Conservation (phyloP, 805 yeast genomes). For the Lachancea nothofagi region DNA sequence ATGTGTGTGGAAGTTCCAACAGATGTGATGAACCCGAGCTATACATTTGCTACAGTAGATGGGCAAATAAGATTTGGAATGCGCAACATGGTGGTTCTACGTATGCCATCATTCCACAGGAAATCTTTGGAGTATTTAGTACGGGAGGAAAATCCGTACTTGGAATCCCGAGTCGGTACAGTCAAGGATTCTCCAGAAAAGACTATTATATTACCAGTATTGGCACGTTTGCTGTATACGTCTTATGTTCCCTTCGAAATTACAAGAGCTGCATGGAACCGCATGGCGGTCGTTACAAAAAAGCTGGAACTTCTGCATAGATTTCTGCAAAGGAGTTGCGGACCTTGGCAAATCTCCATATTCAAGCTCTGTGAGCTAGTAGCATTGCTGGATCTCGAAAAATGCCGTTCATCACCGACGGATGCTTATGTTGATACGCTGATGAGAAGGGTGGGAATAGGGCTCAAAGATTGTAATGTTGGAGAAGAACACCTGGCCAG, state of each 20-base stretch:
- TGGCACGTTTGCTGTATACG: conserved; percentile 32
- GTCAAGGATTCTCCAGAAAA: conserved; percentile 23
- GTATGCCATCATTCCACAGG: conserved; percentile 44
- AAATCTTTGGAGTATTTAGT: conserved; percentile 12
- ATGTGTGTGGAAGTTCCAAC: conserved; percentile 52
- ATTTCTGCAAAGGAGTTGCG: conserved; percentile 36
- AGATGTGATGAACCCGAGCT: conserved; percentile 45
- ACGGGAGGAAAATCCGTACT: conserved; percentile 20
- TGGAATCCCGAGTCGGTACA: conserved; percentile 25
- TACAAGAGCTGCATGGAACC: conserved; percentile 38
- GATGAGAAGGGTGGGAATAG: conserved; percentile 17
- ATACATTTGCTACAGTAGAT: conserved; percentile 48
- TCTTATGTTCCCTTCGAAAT: conserved; percentile 34
- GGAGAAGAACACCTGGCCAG: conserved; percentile 15
- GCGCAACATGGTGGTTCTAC: conserved; percentile 39
- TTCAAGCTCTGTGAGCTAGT: conserved; percentile 36
- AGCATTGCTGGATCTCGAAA: conserved; percentile 29
- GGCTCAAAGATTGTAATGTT: conserved; percentile 14
- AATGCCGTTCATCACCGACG: conserved; percentile 17
- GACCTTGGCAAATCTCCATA: conserved; percentile 39
- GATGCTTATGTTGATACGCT: conserved; percentile 25
- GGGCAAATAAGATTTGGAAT: conserved; percentile 53
- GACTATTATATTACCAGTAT: conserved; percentile 30
- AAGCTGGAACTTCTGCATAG: conserved; percentile 45
- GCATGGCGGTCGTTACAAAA: conserved; percentile 36